Base-by-base conservation (phyloP, 2,329 filamentous ascomycete species). In the Neoscytalidium dimidiatum region DNA sequence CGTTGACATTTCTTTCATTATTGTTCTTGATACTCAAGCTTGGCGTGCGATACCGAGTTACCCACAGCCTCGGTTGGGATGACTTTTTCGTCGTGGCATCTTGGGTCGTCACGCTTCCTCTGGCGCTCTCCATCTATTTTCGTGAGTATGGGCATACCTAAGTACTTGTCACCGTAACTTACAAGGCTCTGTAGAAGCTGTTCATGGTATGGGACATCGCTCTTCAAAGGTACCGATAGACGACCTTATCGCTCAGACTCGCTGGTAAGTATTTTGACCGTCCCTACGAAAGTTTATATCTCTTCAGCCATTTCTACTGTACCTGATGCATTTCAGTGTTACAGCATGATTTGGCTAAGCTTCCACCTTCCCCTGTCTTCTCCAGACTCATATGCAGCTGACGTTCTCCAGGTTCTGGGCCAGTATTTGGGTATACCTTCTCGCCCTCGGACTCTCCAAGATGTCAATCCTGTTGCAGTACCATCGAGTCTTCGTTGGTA, bases 401-500 rank as follows among this genome's bases (percentile, higher is more conserved):
- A 58, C 14, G 3, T 19, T 23, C 6, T 17, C 2, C n/a, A 62
- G 57, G 41, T 76, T 77, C 56, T 77, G 74, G 74, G 71, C 71
- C 9, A 72, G 71, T 41, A 64, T 76, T 0, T 75, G 71, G 72
- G 67, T 74, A 3, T 76, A 77, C 65, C 70, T 71, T 56, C 67
- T 76, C 23, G 62, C 71, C 9, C 69, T 77, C 19, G 72, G 70
- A 3, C 66, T 69, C 21, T 74, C 69, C 21, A 76, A 75, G 62
- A 58, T 75, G 3, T 73, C 74, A 2, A 73, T 77, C 44, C 41
- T 62, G 1, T 23, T 52, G n/a, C 61, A 52, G 14, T 74, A 73
- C 44, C 69, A 72, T 14, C 68, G 72, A 21, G 73, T 74, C 51
- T 74, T 74, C 66, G 53, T 67, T 17, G 67, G 67, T 2, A 64